Percentiles rank a stretch among this genome's conserved stretches.
Conservation (phyloP, 2,329 filamentous ascomycete species). For the Aspergillus costaricaensis region DNA sequence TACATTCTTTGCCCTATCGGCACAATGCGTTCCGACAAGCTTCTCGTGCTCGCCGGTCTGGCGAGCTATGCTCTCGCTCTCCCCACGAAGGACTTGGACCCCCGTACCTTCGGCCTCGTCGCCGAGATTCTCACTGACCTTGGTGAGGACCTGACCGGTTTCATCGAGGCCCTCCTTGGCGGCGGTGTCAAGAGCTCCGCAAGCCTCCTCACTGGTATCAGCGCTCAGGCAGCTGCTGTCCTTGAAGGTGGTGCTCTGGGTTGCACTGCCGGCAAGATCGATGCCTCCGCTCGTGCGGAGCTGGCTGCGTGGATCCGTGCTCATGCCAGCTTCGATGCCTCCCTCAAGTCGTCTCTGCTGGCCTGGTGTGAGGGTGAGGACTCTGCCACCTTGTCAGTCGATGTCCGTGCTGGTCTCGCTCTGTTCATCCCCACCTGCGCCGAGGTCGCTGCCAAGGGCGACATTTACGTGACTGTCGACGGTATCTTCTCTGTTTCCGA, state of each 20-base stretch:
- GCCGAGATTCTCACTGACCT: conserved; percentile 21
- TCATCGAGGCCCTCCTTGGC: conserved; percentile 28
- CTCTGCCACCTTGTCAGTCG: conserved; percentile 27
- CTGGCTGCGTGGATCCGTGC: conserved; percentile 34
- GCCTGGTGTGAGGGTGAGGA: conserved; percentile 35
- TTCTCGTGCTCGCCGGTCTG: conserved; percentile 38
- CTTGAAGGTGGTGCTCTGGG: conserved; percentile 39
- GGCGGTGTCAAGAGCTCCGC: conserved; percentile 20
- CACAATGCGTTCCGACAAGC: conserved; percentile 29
- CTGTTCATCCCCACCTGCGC: conserved; percentile 37
- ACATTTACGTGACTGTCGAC: conserved; percentile 39
- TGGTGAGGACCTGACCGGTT: conserved; percentile 23
- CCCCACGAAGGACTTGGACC: conserved; percentile 33
- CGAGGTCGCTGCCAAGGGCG: conserved; percentile 38
- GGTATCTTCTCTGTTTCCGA: conserved; percentile 36
- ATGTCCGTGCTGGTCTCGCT: conserved; percentile 35
- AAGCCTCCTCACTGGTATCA: conserved; percentile 32
- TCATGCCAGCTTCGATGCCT: conserved; percentile 24
- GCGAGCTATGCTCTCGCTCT: conserved; percentile 35
- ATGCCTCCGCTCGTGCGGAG: conserved; percentile 30
- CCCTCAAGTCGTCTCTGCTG: conserved; percentile 33
- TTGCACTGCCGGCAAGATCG: conserved; percentile 32
- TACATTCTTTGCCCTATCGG: conserved; percentile 23
- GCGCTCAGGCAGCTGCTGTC: conserved; percentile 38
- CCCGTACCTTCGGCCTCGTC: conserved; percentile 28